phyloP scores from a whole-genome alignment of 352 stramenopile species.

The Thraustochytrium striatum region DNA sequence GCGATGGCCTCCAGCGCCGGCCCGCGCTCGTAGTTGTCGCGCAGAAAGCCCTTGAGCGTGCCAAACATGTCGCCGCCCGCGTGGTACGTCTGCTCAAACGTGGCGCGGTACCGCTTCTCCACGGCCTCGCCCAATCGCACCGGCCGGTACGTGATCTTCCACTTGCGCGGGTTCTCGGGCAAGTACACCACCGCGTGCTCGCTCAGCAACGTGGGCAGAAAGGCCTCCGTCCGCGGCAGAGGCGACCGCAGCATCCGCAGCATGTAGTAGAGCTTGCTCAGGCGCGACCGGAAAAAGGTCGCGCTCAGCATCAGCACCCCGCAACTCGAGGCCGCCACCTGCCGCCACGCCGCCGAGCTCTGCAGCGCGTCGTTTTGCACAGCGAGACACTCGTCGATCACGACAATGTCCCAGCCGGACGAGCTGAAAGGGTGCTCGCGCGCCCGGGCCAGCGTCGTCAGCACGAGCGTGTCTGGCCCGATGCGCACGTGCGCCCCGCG shows the following conservation, averaged over 20 bases:
- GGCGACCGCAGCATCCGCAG: slow-evolving; percentile 36
- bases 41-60: slow-evolving; percentile 38
- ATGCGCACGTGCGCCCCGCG: neutral
- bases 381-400: slow-evolving; percentile 28
- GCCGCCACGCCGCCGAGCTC: slow-evolving; percentile 31
- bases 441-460: slow-evolving; percentile 17
- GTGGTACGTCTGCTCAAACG: slow-evolving; percentile 4
- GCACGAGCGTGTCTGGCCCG: slow-evolving; percentile 1
- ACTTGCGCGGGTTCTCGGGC: slow-evolving; percentile 35
- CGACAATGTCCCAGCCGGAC: slow-evolving; percentile 24
- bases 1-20: neutral
- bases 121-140: slow-evolving; percentile 5
- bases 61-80: neutral
- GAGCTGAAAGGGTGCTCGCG: slow-evolving; percentile 17
- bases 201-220: slow-evolving; percentile 18
- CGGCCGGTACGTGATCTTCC: neutral
- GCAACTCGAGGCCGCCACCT: slow-evolving; percentile 3
- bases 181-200: slow-evolving; percentile 28
- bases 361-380: slow-evolving; percentile 31
- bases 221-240: slow-evolving; percentile 5
- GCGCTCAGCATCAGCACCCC: slow-evolving; percentile 39
- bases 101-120: neutral
- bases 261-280: slow-evolving; percentile 15
- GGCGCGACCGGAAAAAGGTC: slow-evolving; percentile 26
- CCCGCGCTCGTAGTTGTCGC: slow-evolving; percentile 9